phyloP scores from a whole-genome alignment of 768 basidiomycete genomes.

The Gautieria morchelliformis region DNA sequence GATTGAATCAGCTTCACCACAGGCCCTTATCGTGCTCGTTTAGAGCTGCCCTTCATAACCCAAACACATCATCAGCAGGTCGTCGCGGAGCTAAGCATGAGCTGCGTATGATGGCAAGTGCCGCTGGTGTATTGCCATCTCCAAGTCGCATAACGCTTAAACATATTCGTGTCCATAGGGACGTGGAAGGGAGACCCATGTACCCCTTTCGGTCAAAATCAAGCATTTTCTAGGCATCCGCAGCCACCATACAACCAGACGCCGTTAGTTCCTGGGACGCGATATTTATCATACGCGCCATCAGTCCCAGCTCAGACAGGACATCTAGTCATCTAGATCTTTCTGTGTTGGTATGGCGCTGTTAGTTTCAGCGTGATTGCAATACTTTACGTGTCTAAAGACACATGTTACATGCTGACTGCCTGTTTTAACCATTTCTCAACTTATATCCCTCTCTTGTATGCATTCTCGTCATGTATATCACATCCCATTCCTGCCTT shows the following conservation, averaged over 20 bases:
- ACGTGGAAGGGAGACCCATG: constrained; percentile 30
- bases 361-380: too few relatives aligned
- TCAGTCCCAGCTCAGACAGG: too few relatives aligned
- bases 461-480: too few relatives aligned
- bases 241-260: constrained; percentile 13
- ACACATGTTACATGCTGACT: too few relatives aligned
- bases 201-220: constrained; percentile 32
- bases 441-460: too few relatives aligned
- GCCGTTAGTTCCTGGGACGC: background rate
- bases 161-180: constrained; percentile 29
- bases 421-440: too few relatives aligned
- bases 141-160: constrained; percentile 2
- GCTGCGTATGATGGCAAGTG: constrained; percentile 35
- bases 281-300: too few relatives aligned
- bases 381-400: too few relatives aligned
- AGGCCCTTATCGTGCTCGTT: background rate
- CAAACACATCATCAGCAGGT: constrained; percentile 37
- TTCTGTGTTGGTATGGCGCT: too few relatives aligned
- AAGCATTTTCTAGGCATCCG: constrained; percentile 44
- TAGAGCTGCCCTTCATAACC: constrained; percentile 38
- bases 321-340: too few relatives aligned
- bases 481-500: too few relatives aligned
- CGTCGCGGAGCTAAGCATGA: constrained; percentile 38
- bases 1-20: too few relatives aligned
- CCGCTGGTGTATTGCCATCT: background rate